phyloP scores from a whole-genome alignment of 768 basidiomycete species.

The Nidularia sp. region DNA sequence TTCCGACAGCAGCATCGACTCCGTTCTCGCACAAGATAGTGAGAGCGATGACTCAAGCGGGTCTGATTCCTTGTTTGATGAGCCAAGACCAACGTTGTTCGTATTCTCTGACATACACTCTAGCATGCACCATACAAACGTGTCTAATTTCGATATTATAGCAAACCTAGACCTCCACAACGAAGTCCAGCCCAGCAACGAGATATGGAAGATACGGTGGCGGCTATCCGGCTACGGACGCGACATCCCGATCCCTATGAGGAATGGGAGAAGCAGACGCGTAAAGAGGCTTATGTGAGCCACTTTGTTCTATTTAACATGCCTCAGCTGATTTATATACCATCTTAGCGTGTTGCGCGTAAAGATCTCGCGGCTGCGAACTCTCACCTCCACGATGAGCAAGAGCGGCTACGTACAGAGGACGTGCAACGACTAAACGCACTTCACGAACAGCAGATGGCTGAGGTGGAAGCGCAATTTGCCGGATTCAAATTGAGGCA shows the following conservation, averaged over 20 bases:
- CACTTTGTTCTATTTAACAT: background rate
- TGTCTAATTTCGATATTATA: constrained; percentile 5
- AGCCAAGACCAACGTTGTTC: constrained; percentile 11
- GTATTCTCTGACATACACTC: background rate
- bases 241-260: constrained; percentile 54
- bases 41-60: too few species aligned
- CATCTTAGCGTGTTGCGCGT: constrained; percentile 36
- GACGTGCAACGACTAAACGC: constrained; percentile 30
- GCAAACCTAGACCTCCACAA: constrained; percentile 17
- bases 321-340: background rate
- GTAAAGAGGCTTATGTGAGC: constrained; percentile 49
- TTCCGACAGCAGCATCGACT: constrained; percentile 6
- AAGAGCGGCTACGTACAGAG: constrained; percentile 33
- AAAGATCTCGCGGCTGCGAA: constrained; percentile 32
- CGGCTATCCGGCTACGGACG: constrained; percentile 46
- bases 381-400: constrained; percentile 33
- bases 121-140: background rate
- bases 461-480: constrained; percentile 46
- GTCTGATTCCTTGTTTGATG: background rate
- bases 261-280: constrained; percentile 50
- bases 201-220: constrained; percentile 44
- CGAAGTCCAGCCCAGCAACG: constrained; percentile 35
- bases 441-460: constrained; percentile 44
- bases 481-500: constrained; percentile 36
- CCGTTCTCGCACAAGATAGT: too few species aligned